A percentile compares a stretch with the other conserved stretches of the same genome.
These are phyloP conservation scores for Aspergillus phoenicis DNA, from an alignment of 2,329 filamentous ascomycete genomes.

Conservation along the genomic window DNA sequence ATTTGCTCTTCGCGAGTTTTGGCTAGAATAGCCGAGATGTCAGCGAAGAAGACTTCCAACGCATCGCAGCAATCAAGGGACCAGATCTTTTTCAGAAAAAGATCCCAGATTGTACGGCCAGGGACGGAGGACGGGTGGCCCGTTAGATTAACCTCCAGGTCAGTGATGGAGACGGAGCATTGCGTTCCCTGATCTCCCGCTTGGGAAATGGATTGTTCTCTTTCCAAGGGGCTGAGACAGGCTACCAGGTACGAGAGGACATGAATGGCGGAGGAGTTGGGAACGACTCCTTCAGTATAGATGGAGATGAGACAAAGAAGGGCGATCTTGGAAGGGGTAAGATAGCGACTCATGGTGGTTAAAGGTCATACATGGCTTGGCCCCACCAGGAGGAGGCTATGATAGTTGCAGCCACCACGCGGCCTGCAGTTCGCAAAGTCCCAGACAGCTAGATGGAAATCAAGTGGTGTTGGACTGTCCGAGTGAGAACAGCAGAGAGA, in stretches of 20 bases:
- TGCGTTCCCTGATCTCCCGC: conserved; percentile 32
- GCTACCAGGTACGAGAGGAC: conserved; percentile 78
- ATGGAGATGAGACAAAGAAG: conserved; percentile 78
- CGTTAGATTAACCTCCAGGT: conserved; percentile 53
- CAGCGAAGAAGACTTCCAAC: conserved; percentile 74
- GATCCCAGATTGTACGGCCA: conserved; percentile 82
- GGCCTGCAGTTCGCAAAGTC: background rate
- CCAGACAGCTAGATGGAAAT: too few relatives aligned
- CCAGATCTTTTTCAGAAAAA: conserved; percentile 82
- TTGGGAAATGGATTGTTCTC: conserved; percentile 21
- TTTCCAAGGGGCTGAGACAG: conserved; percentile 59
- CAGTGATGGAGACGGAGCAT: conserved; percentile 43
- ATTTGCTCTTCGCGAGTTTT: conserved; percentile 65
- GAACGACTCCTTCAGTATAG: conserved; percentile 72
- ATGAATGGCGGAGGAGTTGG: conserved; percentile 69
- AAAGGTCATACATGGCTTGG: conserved; percentile 6
- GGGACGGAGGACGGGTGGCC: conserved; percentile 59
- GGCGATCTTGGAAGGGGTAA: conserved; percentile 87
- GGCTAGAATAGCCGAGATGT: conserved; percentile 59
- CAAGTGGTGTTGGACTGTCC: too few relatives aligned
- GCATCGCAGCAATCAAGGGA: conserved; percentile 77
- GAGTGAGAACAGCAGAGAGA: background rate
- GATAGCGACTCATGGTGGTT: conserved; percentile 70
- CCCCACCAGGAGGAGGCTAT: background rate
- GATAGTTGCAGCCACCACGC: background rate